Percentiles rank a stretch among this genome's conserved stretches.
phyloP scores from a whole-genome alignment of 257 asterid species.

The Cordia subcordata region DNA sequence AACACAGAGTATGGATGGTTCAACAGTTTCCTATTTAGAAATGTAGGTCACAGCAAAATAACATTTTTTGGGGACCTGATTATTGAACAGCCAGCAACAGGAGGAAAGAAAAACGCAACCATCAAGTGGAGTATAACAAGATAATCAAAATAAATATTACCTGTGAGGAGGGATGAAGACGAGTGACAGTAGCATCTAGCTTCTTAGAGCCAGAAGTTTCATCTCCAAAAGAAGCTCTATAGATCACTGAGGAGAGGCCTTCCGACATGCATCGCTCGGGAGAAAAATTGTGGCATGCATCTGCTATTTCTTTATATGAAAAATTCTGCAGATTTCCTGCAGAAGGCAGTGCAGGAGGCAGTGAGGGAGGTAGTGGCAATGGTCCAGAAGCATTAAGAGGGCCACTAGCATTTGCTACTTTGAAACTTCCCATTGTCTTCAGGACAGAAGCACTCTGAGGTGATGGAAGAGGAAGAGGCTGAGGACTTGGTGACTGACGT shows the following conservation, averaged over 20 bases:
- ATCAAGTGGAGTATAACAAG: neutral
- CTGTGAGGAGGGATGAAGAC: conserved; percentile 78
- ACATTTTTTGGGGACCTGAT: too few species aligned
- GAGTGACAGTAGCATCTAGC: conserved; percentile 79
- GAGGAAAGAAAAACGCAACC: too few species aligned
- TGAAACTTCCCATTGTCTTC: conserved; percentile 62
- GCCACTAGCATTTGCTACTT: conserved; percentile 51
- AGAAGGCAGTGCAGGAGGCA: conserved; percentile 40
- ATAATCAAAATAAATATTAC: conserved; percentile 22
- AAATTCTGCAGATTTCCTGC: conserved; percentile 52
- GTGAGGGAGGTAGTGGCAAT: conserved; percentile 71
- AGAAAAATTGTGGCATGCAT: conserved; percentile 90
- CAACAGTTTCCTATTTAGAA: too few species aligned
- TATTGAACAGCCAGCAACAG: too few species aligned
- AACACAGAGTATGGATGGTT: too few species aligned
- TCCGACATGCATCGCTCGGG: conserved; percentile 91
- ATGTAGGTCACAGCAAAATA: too few species aligned
- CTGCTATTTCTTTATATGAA: conserved; percentile 69
- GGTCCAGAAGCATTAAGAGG: conserved; percentile 80
- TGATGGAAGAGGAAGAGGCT: conserved; percentile 93
- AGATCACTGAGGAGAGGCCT: conserved; percentile 79
- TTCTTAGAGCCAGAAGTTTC: conserved; percentile 50
- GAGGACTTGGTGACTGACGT: conserved; percentile 63
- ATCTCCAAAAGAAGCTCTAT: conserved; percentile 75
- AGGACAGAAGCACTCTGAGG: conserved; percentile 47